phyloP scores from a whole-genome alignment of 2,329 filamentous ascomycete genomes.

The Colletotrichum melonis region DNA sequence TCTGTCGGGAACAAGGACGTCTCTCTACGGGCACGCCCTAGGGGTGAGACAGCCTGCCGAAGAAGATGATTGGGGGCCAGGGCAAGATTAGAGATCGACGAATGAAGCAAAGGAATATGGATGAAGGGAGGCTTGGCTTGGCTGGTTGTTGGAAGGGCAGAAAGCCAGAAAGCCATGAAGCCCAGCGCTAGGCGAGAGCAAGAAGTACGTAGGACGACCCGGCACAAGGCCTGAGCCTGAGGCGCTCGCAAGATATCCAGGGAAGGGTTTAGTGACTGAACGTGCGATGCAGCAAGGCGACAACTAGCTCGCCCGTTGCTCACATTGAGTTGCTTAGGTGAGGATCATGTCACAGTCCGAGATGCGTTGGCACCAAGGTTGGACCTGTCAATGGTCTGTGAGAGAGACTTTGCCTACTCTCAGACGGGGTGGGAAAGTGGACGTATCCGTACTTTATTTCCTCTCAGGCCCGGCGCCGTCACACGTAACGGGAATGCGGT shows the following conservation, averaged over 20 bases:
- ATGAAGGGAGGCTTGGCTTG: conserved; percentile 22
- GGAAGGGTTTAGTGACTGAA: conserved; percentile 30
- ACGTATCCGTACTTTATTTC: not conserved
- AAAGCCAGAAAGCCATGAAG: conserved; percentile 5
- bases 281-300: conserved; percentile 29
- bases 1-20: conserved; percentile 26
- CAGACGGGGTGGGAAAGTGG: conserved; percentile 28
- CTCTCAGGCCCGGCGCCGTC: not conserved
- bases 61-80: conserved; percentile 6
- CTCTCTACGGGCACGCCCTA: conserved; percentile 4
- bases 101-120: conserved; percentile 12
- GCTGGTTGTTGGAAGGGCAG: conserved; percentile 12
- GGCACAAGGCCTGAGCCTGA: conserved; percentile 22
- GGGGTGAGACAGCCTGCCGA: not conserved
- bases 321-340: conserved; percentile 33
- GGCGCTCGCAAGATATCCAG: conserved; percentile 33
- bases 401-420: conserved; percentile 11
- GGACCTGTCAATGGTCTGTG: conserved; percentile 21
- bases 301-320: conserved; percentile 8
- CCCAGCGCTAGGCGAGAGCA: not conserved
- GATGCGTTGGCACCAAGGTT: conserved; percentile 25
- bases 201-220: conserved; percentile 12
- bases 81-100: conserved; percentile 9
- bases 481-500: conserved; percentile 13
- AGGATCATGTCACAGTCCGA: conserved; percentile 33